A percentile compares a stretch with the other conserved stretches of the same genome.
Evolutionary conservation across 2,329 filamentous ascomycete species (phyloP).

Genomic region (Tricladium varicosporioides): DNA sequence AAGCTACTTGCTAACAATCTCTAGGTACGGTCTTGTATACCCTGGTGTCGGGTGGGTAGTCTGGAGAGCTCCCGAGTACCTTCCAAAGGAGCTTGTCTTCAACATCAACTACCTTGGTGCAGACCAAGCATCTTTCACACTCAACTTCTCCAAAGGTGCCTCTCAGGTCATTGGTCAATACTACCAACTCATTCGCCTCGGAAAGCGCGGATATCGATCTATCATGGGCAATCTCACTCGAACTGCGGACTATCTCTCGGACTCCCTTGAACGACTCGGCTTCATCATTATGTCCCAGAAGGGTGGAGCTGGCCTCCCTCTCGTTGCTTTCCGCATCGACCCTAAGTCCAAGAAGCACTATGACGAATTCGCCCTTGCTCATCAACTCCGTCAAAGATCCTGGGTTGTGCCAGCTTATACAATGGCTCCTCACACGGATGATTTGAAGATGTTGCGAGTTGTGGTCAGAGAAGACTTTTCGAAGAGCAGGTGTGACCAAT

Average conservation of each 20-base stretch:
- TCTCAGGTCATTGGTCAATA: conserved; percentile 96
- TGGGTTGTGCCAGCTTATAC: conserved; percentile 97
- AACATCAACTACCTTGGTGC: conserved; percentile 99
- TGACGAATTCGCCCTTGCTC: conserved; percentile 77
- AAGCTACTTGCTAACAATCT: not conserved
- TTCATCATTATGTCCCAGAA: conserved; percentile 88
- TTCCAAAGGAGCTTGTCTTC: conserved; percentile 88
- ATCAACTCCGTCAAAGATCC: conserved; percentile 79
- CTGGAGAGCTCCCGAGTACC: conserved; percentile 79
- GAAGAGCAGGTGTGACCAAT: conserved; percentile 73
- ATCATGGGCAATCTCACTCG: conserved; percentile 95
- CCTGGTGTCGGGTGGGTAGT: conserved; percentile 93
- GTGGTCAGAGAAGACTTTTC: conserved; percentile 93
- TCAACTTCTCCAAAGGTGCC: conserved; percentile 96
- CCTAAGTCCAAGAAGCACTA: conserved; percentile 47
- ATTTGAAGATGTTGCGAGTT: conserved; percentile 86
- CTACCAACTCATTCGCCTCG: conserved; percentile 93
- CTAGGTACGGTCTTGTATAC: conserved; percentile 82
- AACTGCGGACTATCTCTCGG: conserved; percentile 82
- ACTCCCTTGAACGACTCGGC: conserved; percentile 68
- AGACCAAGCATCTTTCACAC: conserved; percentile 91
- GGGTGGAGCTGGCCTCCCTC: conserved; percentile 74
- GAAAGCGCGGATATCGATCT: conserved; percentile 84
- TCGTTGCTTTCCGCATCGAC: conserved; percentile 80
- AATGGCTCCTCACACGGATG: conserved; percentile 84